Base-by-base conservation (phyloP, 148 eudicot genomes). In the Nepenthes mirabilis region DNA sequence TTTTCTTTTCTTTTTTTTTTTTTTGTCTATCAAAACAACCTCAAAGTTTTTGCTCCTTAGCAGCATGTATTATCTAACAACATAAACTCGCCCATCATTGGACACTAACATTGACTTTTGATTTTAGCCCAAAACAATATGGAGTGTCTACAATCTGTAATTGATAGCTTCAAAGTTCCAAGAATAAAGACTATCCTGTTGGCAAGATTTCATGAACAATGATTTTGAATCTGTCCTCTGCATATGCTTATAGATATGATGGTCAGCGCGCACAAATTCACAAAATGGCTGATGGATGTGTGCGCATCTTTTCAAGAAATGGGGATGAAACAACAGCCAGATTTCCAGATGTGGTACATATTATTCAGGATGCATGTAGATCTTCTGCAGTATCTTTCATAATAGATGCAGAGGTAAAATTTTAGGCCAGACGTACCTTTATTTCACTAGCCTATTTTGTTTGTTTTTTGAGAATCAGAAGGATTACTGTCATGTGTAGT, bases 211-310 rank as follows among this genome's bases (percentile, higher is more conserved):
- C 52, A 49, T 49, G 58, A 32, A 34, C 6, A 23, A 34, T 55
- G 35, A n/a, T 56, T 50, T 34, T 67, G 50, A 14, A 36, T 57
- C 14, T 37, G 34, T 36, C 43, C 14, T 48, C 37, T 37, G 47
- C 11, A 23, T 52, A 11, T 61, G 49, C 62, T 68, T 69, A 11
- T 63, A 93, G 97, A 80, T 94, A 94, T 78, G 99, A 94, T 81
- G 99, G 99, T 58, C 99, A 94, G 71, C 87, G 99, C 60, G 97
- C 99, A 64, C 99, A 94, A 74, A 86, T 94, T 71, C 99, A 94
- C 70, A 79, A 77, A 76, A 70, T 84, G 55, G 71, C 65, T 61
- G 91, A 94, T 84, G 97, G 97, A 68, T 84, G 90, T 61, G 70
- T 94, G 36, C 90, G 68, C 56, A 76, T 94, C 68, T 94, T 84